A percentile compares a stretch with the other conserved stretches of the same genome.
These are phyloP conservation scores for Mortierella sp. DNA, from an alignment of 371 early-diverging fungal genomes.

Conservation along the genomic window DNA sequence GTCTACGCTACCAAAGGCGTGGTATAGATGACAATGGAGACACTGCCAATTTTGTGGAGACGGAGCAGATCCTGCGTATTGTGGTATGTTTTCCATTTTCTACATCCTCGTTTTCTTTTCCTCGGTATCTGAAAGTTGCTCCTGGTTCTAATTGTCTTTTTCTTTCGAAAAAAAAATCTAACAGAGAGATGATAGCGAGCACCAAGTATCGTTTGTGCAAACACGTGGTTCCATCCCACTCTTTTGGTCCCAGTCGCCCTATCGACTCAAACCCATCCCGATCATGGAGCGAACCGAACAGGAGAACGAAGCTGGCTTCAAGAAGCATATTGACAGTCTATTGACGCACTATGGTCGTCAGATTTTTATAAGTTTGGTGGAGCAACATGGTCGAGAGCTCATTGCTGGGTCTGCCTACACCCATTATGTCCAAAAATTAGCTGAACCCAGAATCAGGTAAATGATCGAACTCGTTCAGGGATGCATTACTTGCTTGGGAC, in stretches of 20 bases:
- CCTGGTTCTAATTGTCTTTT: conserved; percentile 2
- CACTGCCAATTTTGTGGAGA: conserved; percentile 98
- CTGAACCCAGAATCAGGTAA: conserved; percentile 60
- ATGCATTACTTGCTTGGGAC: too few relatives aligned
- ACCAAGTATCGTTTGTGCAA: conserved; percentile 73
- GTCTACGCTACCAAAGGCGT: conserved; percentile 93
- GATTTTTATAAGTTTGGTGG: conserved; percentile 90
- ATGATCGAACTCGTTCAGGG: conserved; percentile 27
- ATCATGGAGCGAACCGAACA: conserved; percentile 64
- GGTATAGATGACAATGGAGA: conserved; percentile 95
- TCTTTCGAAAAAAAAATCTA: too few relatives aligned
- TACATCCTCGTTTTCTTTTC: not conserved
- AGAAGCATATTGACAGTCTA: conserved; percentile 80
- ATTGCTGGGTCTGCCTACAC: conserved; percentile 86
- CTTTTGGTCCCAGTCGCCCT: conserved; percentile 78
- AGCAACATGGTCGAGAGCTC: conserved; percentile 90
- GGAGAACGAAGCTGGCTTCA: conserved; percentile 66
- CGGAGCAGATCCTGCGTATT: conserved; percentile 84
- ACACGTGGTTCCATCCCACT: conserved; percentile 72
- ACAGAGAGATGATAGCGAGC: conserved; percentile 59
- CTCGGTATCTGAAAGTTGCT: not conserved
- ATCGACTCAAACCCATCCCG: conserved; percentile 74
- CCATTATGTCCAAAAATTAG: conserved; percentile 46
- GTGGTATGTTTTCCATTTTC: conserved; percentile 18
- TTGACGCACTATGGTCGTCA: conserved; percentile 79